Conservation (phyloP, 176 grass and related monocot species). For the Zea luxurians region DNA sequence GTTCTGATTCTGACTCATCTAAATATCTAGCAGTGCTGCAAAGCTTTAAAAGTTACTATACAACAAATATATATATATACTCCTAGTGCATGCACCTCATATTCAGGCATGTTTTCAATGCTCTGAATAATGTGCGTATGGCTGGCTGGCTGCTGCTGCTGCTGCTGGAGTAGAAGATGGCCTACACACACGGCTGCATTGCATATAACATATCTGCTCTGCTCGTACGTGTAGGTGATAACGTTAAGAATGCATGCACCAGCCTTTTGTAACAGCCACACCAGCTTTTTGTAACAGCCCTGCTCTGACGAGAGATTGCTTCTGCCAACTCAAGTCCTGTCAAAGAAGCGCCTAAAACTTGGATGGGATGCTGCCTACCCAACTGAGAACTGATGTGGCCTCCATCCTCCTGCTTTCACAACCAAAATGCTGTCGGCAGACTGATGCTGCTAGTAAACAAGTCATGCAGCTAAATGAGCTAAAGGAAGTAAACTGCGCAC, state of each 20-base stretch:
- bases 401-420: not conserved
- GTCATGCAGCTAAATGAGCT: not conserved
- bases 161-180: not conserved
- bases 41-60: not conserved
- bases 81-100: conserved; percentile 7
- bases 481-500: not conserved
- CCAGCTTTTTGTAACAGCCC: not conserved
- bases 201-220: not conserved
- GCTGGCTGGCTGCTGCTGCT: too few relatives aligned
- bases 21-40: not conserved
- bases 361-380: conserved; percentile 28
- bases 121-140: not conserved
- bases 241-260: not conserved
- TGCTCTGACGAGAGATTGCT: not conserved
- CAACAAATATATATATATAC: not conserved
- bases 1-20: not conserved
- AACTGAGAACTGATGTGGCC: not conserved
- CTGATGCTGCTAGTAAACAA: not conserved
- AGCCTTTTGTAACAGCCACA: not conserved
- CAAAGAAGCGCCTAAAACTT: not conserved
- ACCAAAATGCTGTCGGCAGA: not conserved
- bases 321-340: not conserved
- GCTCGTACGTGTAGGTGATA: not conserved
- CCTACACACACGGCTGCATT: not conserved
- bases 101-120: conserved; percentile 24